Conservation (phyloP, 1,284 basidiomycete genomes). For the Apiotrichum montevideense region DNA sequence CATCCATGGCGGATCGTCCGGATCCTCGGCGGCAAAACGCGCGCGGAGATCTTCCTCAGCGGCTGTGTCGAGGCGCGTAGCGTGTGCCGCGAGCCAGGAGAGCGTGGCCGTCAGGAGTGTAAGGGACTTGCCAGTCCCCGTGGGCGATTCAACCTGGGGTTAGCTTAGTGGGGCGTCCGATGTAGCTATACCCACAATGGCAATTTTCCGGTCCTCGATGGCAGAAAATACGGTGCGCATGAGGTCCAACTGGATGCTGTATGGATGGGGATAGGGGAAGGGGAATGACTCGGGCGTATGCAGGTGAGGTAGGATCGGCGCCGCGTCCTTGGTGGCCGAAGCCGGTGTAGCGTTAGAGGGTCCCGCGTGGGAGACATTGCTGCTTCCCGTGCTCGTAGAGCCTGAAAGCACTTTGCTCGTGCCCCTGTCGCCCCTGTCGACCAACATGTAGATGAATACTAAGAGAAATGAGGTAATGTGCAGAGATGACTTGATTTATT, state of each 20-base stretch:
- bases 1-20: conserved; percentile 67
- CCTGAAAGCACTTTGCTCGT: too few species aligned
- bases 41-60: conserved; percentile 25
- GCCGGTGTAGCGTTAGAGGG: too few species aligned
- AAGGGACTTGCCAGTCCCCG: conserved; percentile 85
- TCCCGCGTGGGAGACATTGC: too few species aligned
- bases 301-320: conserved; percentile 17
- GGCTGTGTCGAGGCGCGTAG: conserved; percentile 25
- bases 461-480: too few species aligned
- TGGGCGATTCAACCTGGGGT: conserved; percentile 66
- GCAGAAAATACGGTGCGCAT: conserved; percentile 81
- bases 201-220: conserved; percentile 66
- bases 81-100: conserved; percentile 62
- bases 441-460: too few species aligned
- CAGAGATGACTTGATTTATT: too few species aligned
- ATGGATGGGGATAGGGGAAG: conserved; percentile 77
- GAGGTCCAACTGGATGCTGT: conserved; percentile 77
- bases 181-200: conserved; percentile 51
- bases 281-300: conserved; percentile 61
- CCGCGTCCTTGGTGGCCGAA: too few species aligned
- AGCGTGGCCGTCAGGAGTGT: conserved; percentile 72
- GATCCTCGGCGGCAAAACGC: conserved; percentile 33
- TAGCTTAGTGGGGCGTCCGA: neutral
- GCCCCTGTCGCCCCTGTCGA: too few species aligned
- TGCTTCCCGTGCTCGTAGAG: too few species aligned